Conservation (phyloP, 805 yeast species). For the Yarrowia hollandica region DNA sequence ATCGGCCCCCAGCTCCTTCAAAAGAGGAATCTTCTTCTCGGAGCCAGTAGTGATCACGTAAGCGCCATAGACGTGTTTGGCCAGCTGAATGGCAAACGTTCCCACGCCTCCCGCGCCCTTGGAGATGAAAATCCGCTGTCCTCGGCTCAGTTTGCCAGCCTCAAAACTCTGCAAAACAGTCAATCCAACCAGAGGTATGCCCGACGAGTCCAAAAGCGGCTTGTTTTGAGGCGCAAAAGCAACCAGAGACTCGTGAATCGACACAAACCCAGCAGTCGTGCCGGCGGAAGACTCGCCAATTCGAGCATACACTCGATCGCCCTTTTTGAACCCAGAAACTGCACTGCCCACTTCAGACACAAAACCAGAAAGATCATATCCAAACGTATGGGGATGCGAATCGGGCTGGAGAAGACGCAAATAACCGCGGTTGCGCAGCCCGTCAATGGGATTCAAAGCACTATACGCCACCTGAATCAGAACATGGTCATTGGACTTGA, state of each 20-base stretch:
- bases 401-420: conserved; percentile 21
- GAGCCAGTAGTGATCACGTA: conserved; percentile 35
- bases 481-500: conserved; percentile 27
- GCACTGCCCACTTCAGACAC: conserved; percentile 36
- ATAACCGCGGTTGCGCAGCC: conserved; percentile 31
- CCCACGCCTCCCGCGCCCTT: conserved; percentile 34
- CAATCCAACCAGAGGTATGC: conserved; percentile 33
- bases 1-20: conserved; percentile 32
- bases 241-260: conserved; percentile 28
- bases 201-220: conserved; percentile 33
- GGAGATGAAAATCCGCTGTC: conserved; percentile 33
- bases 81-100: conserved; percentile 33
- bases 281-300: conserved; percentile 29
- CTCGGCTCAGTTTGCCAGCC: conserved; percentile 1
- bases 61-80: conserved; percentile 34
- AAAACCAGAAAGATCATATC: conserved; percentile 36
- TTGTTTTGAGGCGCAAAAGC: conserved; percentile 33
- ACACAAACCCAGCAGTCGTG: conserved; percentile 33
- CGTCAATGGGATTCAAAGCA: conserved; percentile 38
- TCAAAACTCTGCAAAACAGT: conserved; percentile 33
- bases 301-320: conserved; percentile 34
- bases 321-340: conserved; percentile 31
- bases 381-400: conserved; percentile 33
- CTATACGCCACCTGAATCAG: conserved; percentile 34
- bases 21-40: conserved; percentile 32